Evolutionary conservation across 202 grass and related monocot genomes (phyloP), one percentile per base, ranked within the genome.

Genomic region (Miscanthus sacchariflorus): DNA sequence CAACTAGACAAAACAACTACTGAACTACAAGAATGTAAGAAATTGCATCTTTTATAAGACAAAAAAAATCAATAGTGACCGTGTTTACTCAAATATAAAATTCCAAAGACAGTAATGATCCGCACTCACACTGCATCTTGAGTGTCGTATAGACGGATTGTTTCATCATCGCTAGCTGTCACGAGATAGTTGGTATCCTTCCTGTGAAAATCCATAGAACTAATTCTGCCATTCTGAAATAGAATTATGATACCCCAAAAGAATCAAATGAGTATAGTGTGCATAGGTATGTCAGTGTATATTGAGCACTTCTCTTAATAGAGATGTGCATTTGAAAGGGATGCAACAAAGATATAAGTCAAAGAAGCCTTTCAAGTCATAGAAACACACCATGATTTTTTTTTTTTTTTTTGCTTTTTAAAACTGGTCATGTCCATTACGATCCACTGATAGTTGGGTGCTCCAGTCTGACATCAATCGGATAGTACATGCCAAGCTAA

Each of bases 91-190:
- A 68, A 50, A 48, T 65, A 28, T 63, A 58, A 81, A 88, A 45
- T 43, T 27, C 3, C 42, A 10, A 61, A 78, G 42, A 78, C 40
- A 80, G 83, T 30, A 61, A 78, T 35, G 5, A 70, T 46, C 13
- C 25, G n/a, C 71, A 95, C 91, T 90, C 89, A 99, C 96, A 89
- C n/a, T 42, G 92, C 87, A 95, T 92, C 95, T 83, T 99, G 94
- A 69, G 95, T 89, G 85, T 99, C 92, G 27, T 99, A 99, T 14
- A 99, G 86, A 33, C 94, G 96, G 72, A 99, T 98, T 76, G 96
- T 91, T 95, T 99, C 94, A 88, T 96, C 94, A 83, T 96, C 94
- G 70, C 96, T 93, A 69, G 96, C 96, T n/a, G 96, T 99, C 42
- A 99, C 96, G 2, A 99, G 85, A 89, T 95, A 96, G 74, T 91